Base-by-base conservation (phyloP, 768 basidiomycete genomes). In the Arthromyces matolae region DNA sequence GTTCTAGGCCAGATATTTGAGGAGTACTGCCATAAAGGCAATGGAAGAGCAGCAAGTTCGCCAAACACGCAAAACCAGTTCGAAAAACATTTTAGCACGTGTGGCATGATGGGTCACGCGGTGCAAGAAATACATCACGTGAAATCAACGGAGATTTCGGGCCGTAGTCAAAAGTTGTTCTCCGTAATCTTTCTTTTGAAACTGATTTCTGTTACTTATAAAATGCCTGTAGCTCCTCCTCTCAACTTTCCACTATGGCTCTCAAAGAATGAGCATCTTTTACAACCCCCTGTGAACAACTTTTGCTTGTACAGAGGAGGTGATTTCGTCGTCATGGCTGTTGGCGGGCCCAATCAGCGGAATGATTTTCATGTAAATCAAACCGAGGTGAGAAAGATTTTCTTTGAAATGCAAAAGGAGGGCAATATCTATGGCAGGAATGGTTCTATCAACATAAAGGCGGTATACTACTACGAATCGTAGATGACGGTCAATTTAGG, bases 391-490 rank as follows among this genome's bases (percentile, higher is more conserved):
- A 33, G 71, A 52, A 42, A 8, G 14, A 22, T 25, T n/a, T 22
- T n/a, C 14, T 25, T 40, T 20, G 8, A 6, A 40, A 40, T 40
- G 6, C 9, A 20, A 25, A 25, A 25, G 27, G 16, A 40, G 16
- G 13, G 16, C n/a, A 19, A 18, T 42, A 19, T 29, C 4, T 22
- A 42, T n/a, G n/a, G n/a, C 28, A 92, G 87, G 95, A 98, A 68
- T 97, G 93, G 94, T 98, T 97, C 67, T 97, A 93, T 67, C 95
- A 99, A 63, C 76, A 94, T 72, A 93, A 93, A 64, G 95, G 95
- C 3, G 81, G 78, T 2, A 97, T 98, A 93, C 71, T 91, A 2
- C 73, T 99, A 18, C 83, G 89, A 50, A 84, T 90, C 1, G 85
- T 96, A 13, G 89, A 92, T 40, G 89, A 81, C 6, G 82, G 79